Evolutionary conservation across 192 early-diverging fungal species (phyloP).

Genomic region (Coemansia sp.): DNA sequence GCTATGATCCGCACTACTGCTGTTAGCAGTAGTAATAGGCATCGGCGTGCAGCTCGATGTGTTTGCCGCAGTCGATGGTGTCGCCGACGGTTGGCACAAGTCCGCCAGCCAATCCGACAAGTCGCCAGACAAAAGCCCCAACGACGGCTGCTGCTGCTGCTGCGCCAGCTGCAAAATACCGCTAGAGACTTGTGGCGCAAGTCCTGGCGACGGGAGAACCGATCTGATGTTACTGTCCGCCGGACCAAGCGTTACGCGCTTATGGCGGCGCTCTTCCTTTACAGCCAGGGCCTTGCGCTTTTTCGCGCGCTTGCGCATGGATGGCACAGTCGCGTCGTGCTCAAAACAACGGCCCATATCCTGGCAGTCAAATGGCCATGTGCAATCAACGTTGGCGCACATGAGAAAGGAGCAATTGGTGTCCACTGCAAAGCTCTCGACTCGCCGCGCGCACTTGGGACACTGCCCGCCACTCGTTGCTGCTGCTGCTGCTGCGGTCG

Average conservation of each 20-base stretch:
- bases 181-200: too few relatives aligned
- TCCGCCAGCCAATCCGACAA: constrained; percentile 32
- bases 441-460: constrained; percentile 30
- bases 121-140: background rate
- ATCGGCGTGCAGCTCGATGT: background rate
- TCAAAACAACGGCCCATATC: constrained; percentile 40
- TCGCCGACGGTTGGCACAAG: constrained; percentile 7
- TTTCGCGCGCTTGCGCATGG: constrained; percentile 45
- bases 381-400: constrained; percentile 42
- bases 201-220: too few relatives aligned
- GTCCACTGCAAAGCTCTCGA: constrained; percentile 41
- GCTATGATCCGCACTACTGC: background rate
- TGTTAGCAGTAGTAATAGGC: background rate
- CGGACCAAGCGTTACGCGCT: constrained; percentile 3
- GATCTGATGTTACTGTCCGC: too few relatives aligned
- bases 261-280: constrained; percentile 25
- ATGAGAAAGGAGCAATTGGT: constrained; percentile 51
- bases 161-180: too few relatives aligned
- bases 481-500: background rate
- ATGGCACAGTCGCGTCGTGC: constrained; percentile 38
- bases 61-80: background rate
- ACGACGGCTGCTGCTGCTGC: background rate
- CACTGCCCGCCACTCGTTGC: constrained; percentile 12
- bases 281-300: constrained; percentile 26
- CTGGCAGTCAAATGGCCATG: constrained; percentile 45